These are phyloP conservation scores for Dothistroma pini DNA, from an alignment of 2,329 filamentous ascomycete genomes.

Conservation along the genomic window DNA sequence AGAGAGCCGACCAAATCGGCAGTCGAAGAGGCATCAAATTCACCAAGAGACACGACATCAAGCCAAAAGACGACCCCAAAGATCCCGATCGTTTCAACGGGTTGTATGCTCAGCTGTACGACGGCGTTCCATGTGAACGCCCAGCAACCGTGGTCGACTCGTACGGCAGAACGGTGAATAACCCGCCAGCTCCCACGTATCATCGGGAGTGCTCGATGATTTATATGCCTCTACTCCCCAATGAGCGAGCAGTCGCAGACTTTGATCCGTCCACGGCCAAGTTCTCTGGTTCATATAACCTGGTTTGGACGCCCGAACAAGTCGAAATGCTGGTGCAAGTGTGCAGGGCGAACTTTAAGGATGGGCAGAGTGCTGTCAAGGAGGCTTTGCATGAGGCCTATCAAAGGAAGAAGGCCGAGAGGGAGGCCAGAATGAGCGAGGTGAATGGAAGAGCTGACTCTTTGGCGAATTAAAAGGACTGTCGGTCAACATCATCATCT, in stretches of 20 bases:
- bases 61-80: slow-evolving; percentile 20
- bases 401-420: slow-evolving; percentile 23
- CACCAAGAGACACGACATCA: slow-evolving; percentile 27
- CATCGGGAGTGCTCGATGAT: slow-evolving; percentile 31
- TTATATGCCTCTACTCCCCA: slow-evolving; percentile 33
- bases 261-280: slow-evolving; percentile 35
- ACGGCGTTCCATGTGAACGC: slow-evolving; percentile 21
- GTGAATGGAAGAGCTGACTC: background rate
- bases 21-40: slow-evolving; percentile 32
- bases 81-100: slow-evolving; percentile 32
- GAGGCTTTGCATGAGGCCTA: slow-evolving; percentile 26
- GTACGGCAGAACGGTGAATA: slow-evolving; percentile 30
- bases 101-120: slow-evolving; percentile 34
- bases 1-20: slow-evolving; percentile 35
- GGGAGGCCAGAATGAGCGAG: slow-evolving; percentile 11
- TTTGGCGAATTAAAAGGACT: background rate
- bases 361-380: slow-evolving; percentile 27
- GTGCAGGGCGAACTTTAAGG: slow-evolving; percentile 28
- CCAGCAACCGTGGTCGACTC: slow-evolving; percentile 31
- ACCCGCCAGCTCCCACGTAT: slow-evolving; percentile 29
- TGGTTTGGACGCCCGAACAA: slow-evolving; percentile 36
- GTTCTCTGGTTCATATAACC: slow-evolving; percentile 33
- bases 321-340: slow-evolving; percentile 33
- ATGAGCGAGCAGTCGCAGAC: slow-evolving; percentile 32
- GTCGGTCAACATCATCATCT: background rate